Conservation (phyloP, 2,329 filamentous ascomycete genomes). For the Colletotrichum phormii region DNA sequence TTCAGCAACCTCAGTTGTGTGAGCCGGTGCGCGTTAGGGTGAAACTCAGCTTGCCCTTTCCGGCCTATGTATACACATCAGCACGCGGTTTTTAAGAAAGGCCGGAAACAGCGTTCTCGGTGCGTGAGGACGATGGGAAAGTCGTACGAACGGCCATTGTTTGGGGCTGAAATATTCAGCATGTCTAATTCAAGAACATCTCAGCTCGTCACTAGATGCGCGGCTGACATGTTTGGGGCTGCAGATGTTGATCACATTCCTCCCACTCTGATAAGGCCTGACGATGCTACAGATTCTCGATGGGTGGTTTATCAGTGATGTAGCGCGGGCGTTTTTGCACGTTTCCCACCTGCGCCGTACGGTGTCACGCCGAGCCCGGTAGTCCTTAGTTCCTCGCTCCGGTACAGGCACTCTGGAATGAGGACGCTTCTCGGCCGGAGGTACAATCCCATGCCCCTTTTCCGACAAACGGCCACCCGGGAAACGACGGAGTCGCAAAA, state of each 20-base stretch:
- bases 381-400: background rate
- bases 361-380: background rate
- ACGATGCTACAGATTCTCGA: slow-evolving; percentile 22
- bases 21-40: background rate
- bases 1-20: background rate
- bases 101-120: background rate
- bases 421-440: background rate
- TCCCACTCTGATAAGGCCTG: background rate
- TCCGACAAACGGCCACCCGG: too few relatives aligned
- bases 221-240: background rate
- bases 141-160: background rate
- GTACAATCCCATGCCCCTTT: background rate
- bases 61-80: background rate
- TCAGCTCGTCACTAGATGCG: background rate
- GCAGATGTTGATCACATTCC: slow-evolving; percentile 23
- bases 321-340: background rate
- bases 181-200: background rate
- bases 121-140: background rate
- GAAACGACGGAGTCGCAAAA: background rate
- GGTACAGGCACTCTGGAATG: background rate
- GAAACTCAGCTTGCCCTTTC: background rate
- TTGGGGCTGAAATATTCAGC: background rate
- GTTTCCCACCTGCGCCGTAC: background rate
- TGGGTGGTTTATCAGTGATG: background rate
- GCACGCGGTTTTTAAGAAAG: too few relatives aligned